phyloP scores from a whole-genome alignment of 306 rosid species.

The Coriaria nepalensis region DNA sequence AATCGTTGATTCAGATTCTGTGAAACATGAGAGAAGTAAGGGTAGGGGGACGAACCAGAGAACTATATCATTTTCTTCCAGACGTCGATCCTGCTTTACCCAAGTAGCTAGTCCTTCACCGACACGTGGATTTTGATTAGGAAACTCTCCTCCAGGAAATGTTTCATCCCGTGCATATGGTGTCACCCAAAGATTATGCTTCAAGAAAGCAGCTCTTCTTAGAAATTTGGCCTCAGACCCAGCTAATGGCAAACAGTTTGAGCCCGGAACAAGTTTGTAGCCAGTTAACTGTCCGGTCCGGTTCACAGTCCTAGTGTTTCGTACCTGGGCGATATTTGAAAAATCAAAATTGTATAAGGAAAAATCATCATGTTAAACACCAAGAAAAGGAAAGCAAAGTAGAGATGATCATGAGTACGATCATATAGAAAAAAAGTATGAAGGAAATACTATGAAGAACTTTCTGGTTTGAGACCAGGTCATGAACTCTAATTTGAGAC shows the following conservation, averaged over 20 bases:
- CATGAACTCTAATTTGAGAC: no score
- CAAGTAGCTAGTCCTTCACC: constrained; percentile 74
- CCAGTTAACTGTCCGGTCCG: constrained; percentile 78
- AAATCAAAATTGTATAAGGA: not conserved
- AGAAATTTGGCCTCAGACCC: constrained; percentile 73
- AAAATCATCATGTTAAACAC: no score
- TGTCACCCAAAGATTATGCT: constrained; percentile 87
- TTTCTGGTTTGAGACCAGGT: no score
- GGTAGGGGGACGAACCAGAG: constrained; percentile 38
- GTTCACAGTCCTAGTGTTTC: constrained; percentile 60
- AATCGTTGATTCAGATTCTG: no score
- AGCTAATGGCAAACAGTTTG: constrained; percentile 63
- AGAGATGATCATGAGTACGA: no score
- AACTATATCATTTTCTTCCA: constrained; percentile 63
- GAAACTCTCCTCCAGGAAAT: constrained; percentile 87
- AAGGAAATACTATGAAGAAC: no score
- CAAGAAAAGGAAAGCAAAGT: no score
- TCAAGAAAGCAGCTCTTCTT: constrained; percentile 76
- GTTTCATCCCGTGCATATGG: constrained; percentile 40
- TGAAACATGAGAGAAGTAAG: no score
- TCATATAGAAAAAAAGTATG: no score
- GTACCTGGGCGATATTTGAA: constrained; percentile 30
- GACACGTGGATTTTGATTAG: constrained; percentile 74
- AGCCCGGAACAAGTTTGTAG: constrained; percentile 72
- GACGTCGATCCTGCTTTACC: constrained; percentile 54